These are phyloP conservation scores for Mucuna pruriens DNA, from an alignment of 306 rosid species.

Conservation along the genomic window DNA sequence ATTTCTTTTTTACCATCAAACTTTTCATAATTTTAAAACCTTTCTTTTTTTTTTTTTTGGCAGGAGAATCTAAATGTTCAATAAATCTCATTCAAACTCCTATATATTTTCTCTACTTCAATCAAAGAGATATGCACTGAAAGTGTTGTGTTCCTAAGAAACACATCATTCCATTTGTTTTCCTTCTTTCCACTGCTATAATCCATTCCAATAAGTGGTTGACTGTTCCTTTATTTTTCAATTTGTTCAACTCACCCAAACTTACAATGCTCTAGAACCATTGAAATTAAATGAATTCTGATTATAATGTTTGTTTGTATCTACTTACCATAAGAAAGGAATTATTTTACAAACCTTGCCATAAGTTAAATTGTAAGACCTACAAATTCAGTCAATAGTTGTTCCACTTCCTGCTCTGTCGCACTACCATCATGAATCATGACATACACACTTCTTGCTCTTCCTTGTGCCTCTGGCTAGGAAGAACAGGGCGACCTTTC, in stretches of 20 bases:
- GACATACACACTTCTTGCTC: not conserved
- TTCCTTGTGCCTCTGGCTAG: not conserved
- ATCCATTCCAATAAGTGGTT: not conserved
- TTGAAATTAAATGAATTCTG: not conserved
- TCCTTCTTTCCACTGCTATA: conserved; percentile 5
- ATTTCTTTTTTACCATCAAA: not conserved
- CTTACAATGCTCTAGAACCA: not conserved
- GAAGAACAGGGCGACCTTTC: not conserved
- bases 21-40: not conserved
- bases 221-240: not conserved
- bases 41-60: not conserved
- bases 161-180: conserved; percentile 3
- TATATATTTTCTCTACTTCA: not conserved
- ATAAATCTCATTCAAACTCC: not conserved
- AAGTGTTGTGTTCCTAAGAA: conserved; percentile 18
- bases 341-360: conserved; percentile 3
- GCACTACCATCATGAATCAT: not conserved
- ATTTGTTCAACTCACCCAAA: not conserved
- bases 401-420: not conserved
- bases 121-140: not conserved
- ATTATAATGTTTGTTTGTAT: not conserved
- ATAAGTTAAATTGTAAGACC: not conserved
- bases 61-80: conserved; percentile 3
- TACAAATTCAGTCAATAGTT: not conserved
- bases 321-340: not conserved